A percentile compares a stretch with the other conserved stretches of the same genome.
These are phyloP conservation scores for Mycena maculata DNA, from an alignment of 768 basidiomycete genomes.

Conservation along the genomic window DNA sequence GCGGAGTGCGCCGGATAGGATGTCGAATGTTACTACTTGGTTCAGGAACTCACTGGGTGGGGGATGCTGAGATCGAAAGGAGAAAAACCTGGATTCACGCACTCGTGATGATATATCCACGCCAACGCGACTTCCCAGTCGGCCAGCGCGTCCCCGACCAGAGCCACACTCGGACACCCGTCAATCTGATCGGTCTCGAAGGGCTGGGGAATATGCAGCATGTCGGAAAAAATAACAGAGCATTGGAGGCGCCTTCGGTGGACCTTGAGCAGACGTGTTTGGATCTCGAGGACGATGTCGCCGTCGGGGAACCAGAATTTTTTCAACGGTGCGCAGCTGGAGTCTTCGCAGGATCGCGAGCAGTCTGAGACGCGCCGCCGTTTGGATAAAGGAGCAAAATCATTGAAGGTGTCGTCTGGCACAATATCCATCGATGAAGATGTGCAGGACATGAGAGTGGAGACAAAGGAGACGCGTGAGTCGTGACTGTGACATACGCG, in stretches of 20 bases:
- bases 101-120: slow-evolving; percentile 51
- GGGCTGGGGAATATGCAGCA: slow-evolving; percentile 51
- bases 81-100: slow-evolving; percentile 26
- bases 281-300: slow-evolving; percentile 47
- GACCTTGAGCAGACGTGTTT: slow-evolving; percentile 41
- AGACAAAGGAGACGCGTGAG: background rate
- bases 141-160: slow-evolving; percentile 37
- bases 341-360: slow-evolving; percentile 1
- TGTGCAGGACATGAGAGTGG: slow-evolving; percentile 9
- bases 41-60: slow-evolving; percentile 39
- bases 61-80: background rate
- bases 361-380: slow-evolving; percentile 24
- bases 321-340: slow-evolving; percentile 9
- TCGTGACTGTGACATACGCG: slow-evolving; percentile 16
- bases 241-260: slow-evolving; percentile 35
- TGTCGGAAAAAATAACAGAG: slow-evolving; percentile 48
- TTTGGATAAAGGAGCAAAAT: slow-evolving; percentile 6
- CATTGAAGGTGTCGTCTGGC: background rate
- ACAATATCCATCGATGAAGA: slow-evolving; percentile 20
- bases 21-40: slow-evolving; percentile 39
- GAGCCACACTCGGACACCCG: slow-evolving; percentile 43
- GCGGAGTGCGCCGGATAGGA: slow-evolving; percentile 42
- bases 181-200: slow-evolving; percentile 43
- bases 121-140: slow-evolving; percentile 45
- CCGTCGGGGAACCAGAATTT: slow-evolving; percentile 48